phyloP scores from a whole-genome alignment of 2,329 filamentous ascomycete genomes.

The Sclerotinia subarctica region DNA sequence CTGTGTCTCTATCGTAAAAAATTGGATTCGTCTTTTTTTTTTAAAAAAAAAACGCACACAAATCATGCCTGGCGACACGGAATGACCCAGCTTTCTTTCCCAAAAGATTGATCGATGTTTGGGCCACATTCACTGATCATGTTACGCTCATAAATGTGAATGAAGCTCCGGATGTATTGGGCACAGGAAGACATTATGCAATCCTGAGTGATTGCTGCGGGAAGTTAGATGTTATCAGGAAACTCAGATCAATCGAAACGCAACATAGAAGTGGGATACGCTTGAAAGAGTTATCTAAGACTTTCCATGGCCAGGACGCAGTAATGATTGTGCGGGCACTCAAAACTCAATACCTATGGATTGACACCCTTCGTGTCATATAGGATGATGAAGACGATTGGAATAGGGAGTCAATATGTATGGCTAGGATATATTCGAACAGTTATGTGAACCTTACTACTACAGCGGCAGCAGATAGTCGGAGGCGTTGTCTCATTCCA shows the following conservation, averaged over 20 bases:
- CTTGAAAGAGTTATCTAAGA: not conserved
- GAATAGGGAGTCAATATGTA: not conserved
- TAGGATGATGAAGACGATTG: not conserved
- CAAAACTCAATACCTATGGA: not conserved
- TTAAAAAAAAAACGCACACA: no score
- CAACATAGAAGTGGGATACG: not conserved
- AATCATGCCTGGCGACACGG: no score
- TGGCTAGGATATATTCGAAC: not conserved
- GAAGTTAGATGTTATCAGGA: not conserved
- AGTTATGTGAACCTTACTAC: not conserved
- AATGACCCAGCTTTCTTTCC: no score
- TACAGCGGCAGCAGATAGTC: not conserved
- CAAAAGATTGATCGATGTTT: no score
- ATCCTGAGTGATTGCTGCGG: not conserved
- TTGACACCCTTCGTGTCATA: not conserved
- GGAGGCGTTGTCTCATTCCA: not conserved
- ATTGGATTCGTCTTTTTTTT: no score
- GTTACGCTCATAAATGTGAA: no score
- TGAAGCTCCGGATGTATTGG: no score
- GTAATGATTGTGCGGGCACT: not conserved
- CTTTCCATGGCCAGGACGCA: not conserved
- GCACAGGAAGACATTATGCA: not conserved
- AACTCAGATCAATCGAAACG: not conserved
- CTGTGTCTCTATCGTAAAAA: no score
- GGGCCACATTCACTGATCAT: no score